Base-by-base conservation (phyloP, 129 eudicot genomes). In the Calendula officinalis region DNA sequence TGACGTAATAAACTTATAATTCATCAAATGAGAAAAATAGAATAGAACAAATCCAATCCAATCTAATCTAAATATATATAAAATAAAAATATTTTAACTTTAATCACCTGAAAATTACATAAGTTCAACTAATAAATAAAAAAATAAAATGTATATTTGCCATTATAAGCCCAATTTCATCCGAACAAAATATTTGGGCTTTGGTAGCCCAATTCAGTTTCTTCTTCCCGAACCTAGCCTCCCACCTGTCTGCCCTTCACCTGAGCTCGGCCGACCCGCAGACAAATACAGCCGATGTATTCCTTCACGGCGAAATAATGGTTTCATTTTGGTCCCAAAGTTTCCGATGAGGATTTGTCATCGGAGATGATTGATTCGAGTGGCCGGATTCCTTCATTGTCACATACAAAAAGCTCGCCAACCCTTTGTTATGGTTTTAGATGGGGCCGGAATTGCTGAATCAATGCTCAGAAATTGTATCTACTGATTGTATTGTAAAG, bases 251-350 rank as follows among this genome's bases (percentile, higher is more conserved):
- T 61, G 67, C 67, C 60, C 61, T 69, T 69, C 74, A 46, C 74
- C 74, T 69, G 74, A 69, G 74, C 66, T 68, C 67, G 59, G 74
- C 74, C 74, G 74, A 57, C 74, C 66, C 45, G 38, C 74, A 44
- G 12, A 37, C 15, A 17, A 43, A 17, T 11, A 10, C 60, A 39
- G n/a, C 12, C 71, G 71, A 66, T 62, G 9, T 12, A 43, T 62
- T 27, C 30, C 30, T 44, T 39, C 67, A 27, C 67, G 53, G 53
- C 22, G 41, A 61, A 38, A 39, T n/a, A 66, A 52, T 52, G 60
- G 71, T 5, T 66, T 66, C 48, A n/a, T 5, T 58, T 38, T 46
- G 6, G 27, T 22, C 30, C 30, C 30, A 22, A 22, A 22, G 1
- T 37, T 58, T 11, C 57, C 57, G 41, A 58, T 57, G 66, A 57